These are phyloP conservation scores for Acanthochlamys bracteata DNA, from an alignment of 106 monocot species.

Conservation along the genomic window DNA sequence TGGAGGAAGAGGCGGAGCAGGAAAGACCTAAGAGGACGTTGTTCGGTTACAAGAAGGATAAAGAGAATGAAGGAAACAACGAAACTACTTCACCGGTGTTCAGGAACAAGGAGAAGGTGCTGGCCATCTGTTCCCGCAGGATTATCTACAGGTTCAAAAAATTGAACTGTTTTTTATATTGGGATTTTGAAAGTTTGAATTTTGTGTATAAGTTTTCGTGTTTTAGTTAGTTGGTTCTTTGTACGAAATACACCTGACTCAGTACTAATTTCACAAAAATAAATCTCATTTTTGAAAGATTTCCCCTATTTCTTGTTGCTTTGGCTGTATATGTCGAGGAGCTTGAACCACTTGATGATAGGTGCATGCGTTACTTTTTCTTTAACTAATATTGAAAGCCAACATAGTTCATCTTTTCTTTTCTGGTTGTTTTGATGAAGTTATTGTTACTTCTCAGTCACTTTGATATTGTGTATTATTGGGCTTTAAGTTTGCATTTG, in stretches of 20 bases:
- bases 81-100: constrained; percentile 20
- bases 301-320: too few relatives aligned
- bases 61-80: constrained; percentile 3
- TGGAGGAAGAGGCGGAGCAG: constrained; percentile 27
- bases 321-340: too few relatives aligned
- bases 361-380: too few relatives aligned
- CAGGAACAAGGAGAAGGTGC: constrained; percentile 92
- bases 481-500: neutral
- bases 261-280: too few relatives aligned
- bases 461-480: neutral
- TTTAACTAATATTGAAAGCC: too few relatives aligned
- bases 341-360: too few relatives aligned
- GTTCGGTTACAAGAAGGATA: constrained; percentile 57
- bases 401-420: too few relatives aligned
- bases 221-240: neutral
- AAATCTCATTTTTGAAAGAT: too few relatives aligned
- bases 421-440: neutral
- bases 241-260: too few relatives aligned
- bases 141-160: constrained; percentile 60
- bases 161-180: neutral
- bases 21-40: constrained; percentile 60
- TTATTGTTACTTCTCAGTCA: neutral
- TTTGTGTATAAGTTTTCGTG: neutral
- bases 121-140: constrained; percentile 80
- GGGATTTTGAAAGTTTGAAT: neutral